Evolutionary conservation across 2,329 filamentous ascomycete genomes (phyloP).

Genomic region (Diplodia seriata): DNA sequence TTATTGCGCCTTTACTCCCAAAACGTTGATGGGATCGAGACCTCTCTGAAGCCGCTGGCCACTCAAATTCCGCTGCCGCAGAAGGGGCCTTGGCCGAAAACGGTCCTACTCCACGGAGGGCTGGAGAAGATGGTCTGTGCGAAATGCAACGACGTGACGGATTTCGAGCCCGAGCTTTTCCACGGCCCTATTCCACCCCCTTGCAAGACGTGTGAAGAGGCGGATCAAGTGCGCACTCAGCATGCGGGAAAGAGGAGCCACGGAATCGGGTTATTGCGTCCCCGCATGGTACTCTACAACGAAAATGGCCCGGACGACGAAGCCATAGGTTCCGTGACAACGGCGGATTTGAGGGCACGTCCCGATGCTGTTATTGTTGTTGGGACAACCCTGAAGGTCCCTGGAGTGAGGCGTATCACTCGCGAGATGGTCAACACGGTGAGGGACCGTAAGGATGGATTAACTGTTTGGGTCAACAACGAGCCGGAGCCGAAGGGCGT

Average conservation of each 20-base stretch:
- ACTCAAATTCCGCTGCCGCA: constrained; percentile 81
- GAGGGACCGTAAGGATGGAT: constrained; percentile 79
- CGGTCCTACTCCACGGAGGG: constrained; percentile 91
- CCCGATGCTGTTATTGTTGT: constrained; percentile 95
- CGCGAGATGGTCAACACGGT: constrained; percentile 89
- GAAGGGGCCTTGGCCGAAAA: constrained; percentile 91
- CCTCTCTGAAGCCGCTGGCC: constrained; percentile 76
- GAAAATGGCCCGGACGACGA: constrained; percentile 97
- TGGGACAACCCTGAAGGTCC: constrained; percentile 93
- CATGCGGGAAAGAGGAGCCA: constrained; percentile 88
- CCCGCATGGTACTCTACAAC: constrained; percentile 95
- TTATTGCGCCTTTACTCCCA: constrained; percentile 92
- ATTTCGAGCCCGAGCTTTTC: constrained; percentile 81
- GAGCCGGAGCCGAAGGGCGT: constrained; percentile 81
- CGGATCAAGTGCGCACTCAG: constrained; percentile 76
- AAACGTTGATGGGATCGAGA: constrained; percentile 96
- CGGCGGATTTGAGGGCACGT: constrained; percentile 80
- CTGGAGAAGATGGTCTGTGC: constrained; percentile 96
- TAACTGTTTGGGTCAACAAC: constrained; percentile 94
- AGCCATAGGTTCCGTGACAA: constrained; percentile 89
- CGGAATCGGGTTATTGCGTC: constrained; percentile 86
- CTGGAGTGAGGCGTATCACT: constrained; percentile 86
- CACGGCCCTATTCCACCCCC: constrained; percentile 82
- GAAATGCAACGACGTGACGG: constrained; percentile 80
- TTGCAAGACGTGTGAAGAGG: constrained; percentile 75